Percentiles rank a stretch among this genome's conserved stretches.
These are phyloP conservation scores for Meyerozyma carpophila DNA, from an alignment of 1,139 yeast species.

Conservation along the genomic window DNA sequence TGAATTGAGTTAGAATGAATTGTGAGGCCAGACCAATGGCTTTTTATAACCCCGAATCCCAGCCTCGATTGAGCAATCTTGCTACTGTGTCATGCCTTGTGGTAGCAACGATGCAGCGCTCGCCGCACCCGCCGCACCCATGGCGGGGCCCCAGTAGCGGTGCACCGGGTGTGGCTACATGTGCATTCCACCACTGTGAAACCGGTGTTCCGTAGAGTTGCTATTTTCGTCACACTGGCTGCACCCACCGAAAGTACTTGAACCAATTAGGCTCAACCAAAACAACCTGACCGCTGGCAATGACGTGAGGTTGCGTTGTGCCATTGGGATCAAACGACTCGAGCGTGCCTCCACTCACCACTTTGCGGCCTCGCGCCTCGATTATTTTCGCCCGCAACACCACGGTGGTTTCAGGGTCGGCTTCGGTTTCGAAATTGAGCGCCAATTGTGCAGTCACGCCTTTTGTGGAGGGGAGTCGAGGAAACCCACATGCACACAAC, in stretches of 20 bases:
- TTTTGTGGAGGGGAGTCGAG: slow-evolving; percentile 69
- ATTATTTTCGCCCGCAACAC: slow-evolving; percentile 63
- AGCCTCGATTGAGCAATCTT: neutral
- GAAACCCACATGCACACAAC: slow-evolving; percentile 81
- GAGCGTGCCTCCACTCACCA: slow-evolving; percentile 61
- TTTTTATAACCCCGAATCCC: neutral
- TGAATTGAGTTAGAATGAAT: neutral
- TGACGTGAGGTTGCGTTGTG: slow-evolving; percentile 22
- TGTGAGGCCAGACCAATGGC: neutral
- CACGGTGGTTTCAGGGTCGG: slow-evolving; percentile 61
- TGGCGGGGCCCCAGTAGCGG: neutral
- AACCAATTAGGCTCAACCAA: slow-evolving; percentile 81
- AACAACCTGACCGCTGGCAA: slow-evolving; percentile 58
- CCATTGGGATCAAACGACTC: slow-evolving; percentile 28
- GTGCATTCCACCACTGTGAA: too few species aligned
- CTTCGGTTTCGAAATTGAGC: slow-evolving; percentile 62
- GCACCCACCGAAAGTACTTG: slow-evolving; percentile 61
- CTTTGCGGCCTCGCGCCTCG: slow-evolving; percentile 74
- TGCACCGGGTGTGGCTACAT: neutral
- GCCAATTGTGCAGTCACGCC: slow-evolving; percentile 88
- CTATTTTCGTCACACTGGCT: slow-evolving; percentile 7
- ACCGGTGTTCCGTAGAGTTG: neutral
- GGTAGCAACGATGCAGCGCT: neutral
- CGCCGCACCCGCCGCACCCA: neutral
- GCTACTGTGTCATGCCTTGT: neutral